Evolutionary conservation across 768 basidiomycete genomes (phyloP).

Genomic region (Cyclocybe cylindracea): DNA sequence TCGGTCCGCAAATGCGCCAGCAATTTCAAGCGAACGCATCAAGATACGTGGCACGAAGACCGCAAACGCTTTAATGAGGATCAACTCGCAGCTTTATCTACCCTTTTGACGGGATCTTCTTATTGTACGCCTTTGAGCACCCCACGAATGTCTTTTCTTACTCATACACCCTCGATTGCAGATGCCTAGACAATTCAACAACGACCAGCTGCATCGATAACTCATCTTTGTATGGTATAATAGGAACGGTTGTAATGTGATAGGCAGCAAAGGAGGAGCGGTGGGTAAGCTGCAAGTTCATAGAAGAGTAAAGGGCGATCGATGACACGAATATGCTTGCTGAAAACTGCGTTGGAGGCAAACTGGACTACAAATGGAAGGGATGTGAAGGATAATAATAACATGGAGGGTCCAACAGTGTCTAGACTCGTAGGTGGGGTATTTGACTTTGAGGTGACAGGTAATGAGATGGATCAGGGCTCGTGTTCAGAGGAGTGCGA

Average conservation of each 20-base stretch:
- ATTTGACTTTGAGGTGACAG: conserved; percentile 38
- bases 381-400: conserved; percentile 11
- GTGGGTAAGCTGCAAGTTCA: too few relatives aligned
- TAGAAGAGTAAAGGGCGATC: too few relatives aligned
- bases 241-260: too few relatives aligned
- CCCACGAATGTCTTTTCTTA: conserved; percentile 1
- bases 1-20: conserved; percentile 81
- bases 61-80: conserved; percentile 84
- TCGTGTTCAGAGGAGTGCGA: conserved; percentile 21
- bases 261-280: too few relatives aligned
- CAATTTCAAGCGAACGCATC: conserved; percentile 80
- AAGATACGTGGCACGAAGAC: conserved; percentile 91
- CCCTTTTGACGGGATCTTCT: conserved; percentile 83
- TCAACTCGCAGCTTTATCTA: conserved; percentile 78
- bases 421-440: conserved; percentile 42
- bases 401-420: conserved; percentile 1
- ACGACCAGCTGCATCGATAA: not conserved
- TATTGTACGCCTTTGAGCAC: conserved; percentile 55
- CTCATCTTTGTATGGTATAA: not conserved
- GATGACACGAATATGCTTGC: too few relatives aligned
- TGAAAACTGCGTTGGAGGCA: too few relatives aligned
- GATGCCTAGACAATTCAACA: conserved; percentile 21
- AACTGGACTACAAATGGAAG: not conserved
- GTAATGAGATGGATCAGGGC: conserved; percentile 25
- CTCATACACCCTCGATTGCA: conserved; percentile 9